Evolutionary conservation across 1,139 yeast genomes (phyloP), one percentile per base, ranked within the genome.

Genomic region (Scheffersomyces illinoinensis): DNA sequence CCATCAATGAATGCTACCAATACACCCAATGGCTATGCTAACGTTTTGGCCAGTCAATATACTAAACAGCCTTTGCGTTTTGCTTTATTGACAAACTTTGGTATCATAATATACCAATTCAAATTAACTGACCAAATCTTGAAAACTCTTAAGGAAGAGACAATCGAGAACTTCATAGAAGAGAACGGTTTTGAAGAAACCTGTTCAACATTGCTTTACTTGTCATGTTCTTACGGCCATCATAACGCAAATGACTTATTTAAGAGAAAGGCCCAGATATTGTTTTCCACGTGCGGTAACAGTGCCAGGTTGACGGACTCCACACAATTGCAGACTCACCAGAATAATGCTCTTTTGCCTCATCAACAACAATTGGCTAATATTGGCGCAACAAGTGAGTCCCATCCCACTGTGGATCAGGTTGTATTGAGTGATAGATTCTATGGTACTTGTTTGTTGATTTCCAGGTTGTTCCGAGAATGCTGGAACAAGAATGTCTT

Each of bases 391-490:
- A 58, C 55, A n/a, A 53, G 56, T 2, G 71, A 68, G 7, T 51
- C 70, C 3, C 79, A 76, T 55, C 78, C 80, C 2, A 72, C 79
- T 47, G 82, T 89, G 53, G 93, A 89, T 64, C 88, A 89, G 68
- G 97, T 95, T 10, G 85, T 91, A 47, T 81, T 95, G 63, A 91
- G 97, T 75, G 97, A 97, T 65, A 81, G 98, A 64, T 93, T 93
- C 68, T 95, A 92, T 72, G 98, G 98, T 56, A 85, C 93, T n/a
- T 88, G 96, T 20, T 82, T 93, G 53, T 84, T 93, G 60, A 76
- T 93, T 48, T 84, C 97, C 0, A 85, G 99, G 67, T 75, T 93
- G 21, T 85, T 95, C 65, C 83, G 96, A 63, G 88, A 88, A 47
- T 78, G 86, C 57, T 96, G 99, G 99, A 83, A 83, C 58, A 78